Conservation (phyloP, 768 basidiomycete genomes). For the Tylopilus balloui region DNA sequence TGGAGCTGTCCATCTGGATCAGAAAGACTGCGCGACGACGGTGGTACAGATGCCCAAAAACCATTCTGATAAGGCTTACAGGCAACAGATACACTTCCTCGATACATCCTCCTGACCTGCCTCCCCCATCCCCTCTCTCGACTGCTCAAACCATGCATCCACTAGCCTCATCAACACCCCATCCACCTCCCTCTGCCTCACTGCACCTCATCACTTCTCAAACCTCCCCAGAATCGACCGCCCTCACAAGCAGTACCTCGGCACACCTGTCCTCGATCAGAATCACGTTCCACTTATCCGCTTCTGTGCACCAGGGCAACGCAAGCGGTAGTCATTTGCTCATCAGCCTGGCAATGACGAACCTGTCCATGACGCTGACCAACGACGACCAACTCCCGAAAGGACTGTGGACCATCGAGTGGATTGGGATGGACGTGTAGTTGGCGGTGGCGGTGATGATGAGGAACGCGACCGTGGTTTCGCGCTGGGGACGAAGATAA, state of each 20-base stretch:
- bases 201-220: slow-evolving; percentile 21
- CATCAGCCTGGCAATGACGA: slow-evolving; percentile 76
- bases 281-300: slow-evolving; percentile 61
- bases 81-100: too few species aligned
- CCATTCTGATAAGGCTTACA: too few species aligned
- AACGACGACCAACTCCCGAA: slow-evolving; percentile 62
- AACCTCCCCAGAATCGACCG: slow-evolving; percentile 47
- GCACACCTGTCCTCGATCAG: slow-evolving; percentile 72
- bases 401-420: slow-evolving; percentile 60
- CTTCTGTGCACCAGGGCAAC: slow-evolving; percentile 66
- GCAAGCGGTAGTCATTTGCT: slow-evolving; percentile 64
- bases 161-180: slow-evolving; percentile 53
- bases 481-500: slow-evolving; percentile 51
- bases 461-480: slow-evolving; percentile 64
- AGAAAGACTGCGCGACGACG: too few species aligned
- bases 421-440: slow-evolving; percentile 55
- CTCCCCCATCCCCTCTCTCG: slow-evolving; percentile 12
- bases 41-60: too few species aligned
- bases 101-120: neutral
- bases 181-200: slow-evolving; percentile 34
- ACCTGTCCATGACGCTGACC: slow-evolving; percentile 69
- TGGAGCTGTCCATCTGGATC: too few species aligned
- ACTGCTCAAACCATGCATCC: slow-evolving; percentile 44
- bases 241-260: slow-evolving; percentile 55
- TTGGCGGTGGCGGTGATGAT: slow-evolving; percentile 56